Base-by-base conservation (phyloP, 2,329 filamentous ascomycete species). In the Penicillium concentricum region DNA sequence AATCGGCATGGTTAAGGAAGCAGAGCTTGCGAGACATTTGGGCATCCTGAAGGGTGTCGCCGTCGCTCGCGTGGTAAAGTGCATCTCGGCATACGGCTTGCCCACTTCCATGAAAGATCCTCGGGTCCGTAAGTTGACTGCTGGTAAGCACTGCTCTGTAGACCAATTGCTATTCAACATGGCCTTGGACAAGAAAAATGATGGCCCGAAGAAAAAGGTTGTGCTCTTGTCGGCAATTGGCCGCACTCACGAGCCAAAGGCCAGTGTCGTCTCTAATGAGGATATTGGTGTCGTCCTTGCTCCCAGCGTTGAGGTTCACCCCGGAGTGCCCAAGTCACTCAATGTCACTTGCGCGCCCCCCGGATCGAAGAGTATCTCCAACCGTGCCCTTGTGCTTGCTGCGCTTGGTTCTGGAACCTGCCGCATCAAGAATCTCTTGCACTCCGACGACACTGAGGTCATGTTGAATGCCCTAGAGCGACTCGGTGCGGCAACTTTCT, bases 181-280 rank as follows among this genome's bases (percentile, higher is more conserved):
- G 94, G 92, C 89, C 0, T 89, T 99, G 9, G 94, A 99, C 77
- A 99, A 99, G 83, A 99, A 99, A 81, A 99, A 99, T 64, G 90
- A 96, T 43, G 94, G 94, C 2, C 85, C 85, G 57, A 92, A 93
- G 75, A 99, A 99, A 82, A 97, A 96, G 77, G 89, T 99, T 61
- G 93, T 97, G 7, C 83, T 99, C 8, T 81, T 99, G 12, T 92
- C 92, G 0, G 89, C 89, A 13, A 96, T 99, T 70, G 94, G 94
- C 56, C 86, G 88, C 68, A 95, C 92, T 0, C 78, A 93, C 69
- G 94, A 99, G 77, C 88, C 86, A 53, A 90, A 88, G 73, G 94
- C 94, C 28, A 97, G 88, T 65, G 87, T 91, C 10, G 92, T 97
- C n/a, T 84, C 89, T 12, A 95, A 99, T 71, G 82, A 84, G 61